These are phyloP conservation scores for Cymbopogon citratus DNA, from an alignment of 176 grass and related monocot genomes.

Conservation along the genomic window DNA sequence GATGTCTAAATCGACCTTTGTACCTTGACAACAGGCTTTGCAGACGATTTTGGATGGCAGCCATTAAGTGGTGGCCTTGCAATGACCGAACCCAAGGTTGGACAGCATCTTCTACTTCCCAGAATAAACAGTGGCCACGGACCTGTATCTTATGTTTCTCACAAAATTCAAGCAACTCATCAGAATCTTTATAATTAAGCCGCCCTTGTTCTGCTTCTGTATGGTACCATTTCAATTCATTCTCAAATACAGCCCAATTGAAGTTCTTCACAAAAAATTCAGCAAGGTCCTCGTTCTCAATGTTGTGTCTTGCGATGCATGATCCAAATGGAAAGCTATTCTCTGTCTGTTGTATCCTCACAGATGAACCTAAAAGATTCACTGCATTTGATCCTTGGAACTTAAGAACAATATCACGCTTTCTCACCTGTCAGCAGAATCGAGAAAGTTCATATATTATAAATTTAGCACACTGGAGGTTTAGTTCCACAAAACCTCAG, in stretches of 20 bases:
- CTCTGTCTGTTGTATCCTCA: slow-evolving; percentile 67
- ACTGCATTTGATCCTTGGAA: slow-evolving; percentile 50
- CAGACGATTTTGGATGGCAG: slow-evolving; percentile 62
- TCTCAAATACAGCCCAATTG: slow-evolving; percentile 98
- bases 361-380: slow-evolving; percentile 49
- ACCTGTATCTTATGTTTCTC: slow-evolving; percentile 72
- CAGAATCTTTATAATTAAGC: slow-evolving; percentile 88
- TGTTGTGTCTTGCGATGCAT: slow-evolving; percentile 78
- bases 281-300: slow-evolving; percentile 88
- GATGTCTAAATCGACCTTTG: slow-evolving; percentile 78
- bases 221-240: slow-evolving; percentile 96
- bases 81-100: slow-evolving; percentile 77
- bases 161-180: slow-evolving; percentile 85
- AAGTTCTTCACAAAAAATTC: slow-evolving; percentile 96
- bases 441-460: slow-evolving; percentile 6
- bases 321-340: slow-evolving; percentile 92
- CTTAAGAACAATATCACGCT: slow-evolving; percentile 70
- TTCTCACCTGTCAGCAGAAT: slow-evolving; percentile 60
- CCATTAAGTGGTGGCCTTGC: slow-evolving; percentile 67
- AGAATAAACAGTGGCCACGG: slow-evolving; percentile 92
- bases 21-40: slow-evolving; percentile 64
- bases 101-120: slow-evolving; percentile 85
- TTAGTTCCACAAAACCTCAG: background rate
- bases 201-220: slow-evolving; percentile 76
- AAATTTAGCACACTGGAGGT: slow-evolving; percentile 6